These are phyloP conservation scores for Hygrophoropsis aurantiaca DNA, from an alignment of 768 basidiomycete species.

Conservation along the genomic window DNA sequence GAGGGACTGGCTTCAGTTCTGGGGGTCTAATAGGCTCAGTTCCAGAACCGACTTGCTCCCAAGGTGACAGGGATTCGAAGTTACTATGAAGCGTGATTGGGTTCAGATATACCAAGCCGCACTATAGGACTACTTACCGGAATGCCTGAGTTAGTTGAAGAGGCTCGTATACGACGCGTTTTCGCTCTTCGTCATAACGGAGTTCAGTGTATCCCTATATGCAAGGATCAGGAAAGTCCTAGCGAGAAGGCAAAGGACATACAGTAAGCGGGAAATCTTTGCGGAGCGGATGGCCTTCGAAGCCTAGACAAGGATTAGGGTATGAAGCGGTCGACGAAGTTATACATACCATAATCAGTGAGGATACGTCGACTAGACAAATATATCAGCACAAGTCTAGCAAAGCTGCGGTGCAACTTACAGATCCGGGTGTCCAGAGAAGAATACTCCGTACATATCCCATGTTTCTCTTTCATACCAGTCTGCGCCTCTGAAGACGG, in stretches of 20 bases:
- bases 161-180: constrained; percentile 97
- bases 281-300: constrained; percentile 95
- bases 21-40: constrained; percentile 57
- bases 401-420: constrained; percentile 62
- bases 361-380: constrained; percentile 84
- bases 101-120: background rate
- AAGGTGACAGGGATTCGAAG: constrained; percentile 90
- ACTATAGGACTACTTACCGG: constrained; percentile 53
- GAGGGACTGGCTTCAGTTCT: constrained; percentile 73
- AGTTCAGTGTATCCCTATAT: constrained; percentile 95
- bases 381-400: constrained; percentile 92
- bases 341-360: constrained; percentile 85
- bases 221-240: constrained; percentile 1
- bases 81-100: constrained; percentile 52
- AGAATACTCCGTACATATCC: constrained; percentile 98
- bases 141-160: constrained; percentile 97
- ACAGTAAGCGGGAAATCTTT: constrained; percentile 99
- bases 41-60: constrained; percentile 89
- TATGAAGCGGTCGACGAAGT: background rate
- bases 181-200: constrained; percentile 96
- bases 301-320: constrained; percentile 48
- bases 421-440: constrained; percentile 95
- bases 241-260: constrained; percentile 23
- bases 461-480: constrained; percentile 99
- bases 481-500: constrained; percentile 87